Base-by-base conservation (phyloP, 2,329 filamentous ascomycete genomes). In the Botryotinia convoluta region DNA sequence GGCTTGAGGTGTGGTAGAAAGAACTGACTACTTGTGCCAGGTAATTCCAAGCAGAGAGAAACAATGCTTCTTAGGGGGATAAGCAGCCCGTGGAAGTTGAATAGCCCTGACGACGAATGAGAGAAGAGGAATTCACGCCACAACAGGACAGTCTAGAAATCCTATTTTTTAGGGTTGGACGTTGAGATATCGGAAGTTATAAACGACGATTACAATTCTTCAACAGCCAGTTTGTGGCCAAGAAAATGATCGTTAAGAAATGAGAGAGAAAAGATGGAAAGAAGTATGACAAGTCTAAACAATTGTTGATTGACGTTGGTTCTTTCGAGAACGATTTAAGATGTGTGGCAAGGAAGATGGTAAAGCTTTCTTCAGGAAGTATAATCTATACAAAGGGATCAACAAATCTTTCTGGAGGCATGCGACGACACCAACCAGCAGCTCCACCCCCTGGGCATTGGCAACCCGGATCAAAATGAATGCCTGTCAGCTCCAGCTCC, bases 361-460 rank as follows among this genome's bases (percentile, higher is more conserved):
- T 57, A 72, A 76, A 74, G 74, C 35, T 72, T 77, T 71, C 61
- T 76, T 72, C 73, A 77, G 74, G 77, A 77, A 74, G 73, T 26
- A 75, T 76, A 68, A 74, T 65, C 73, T 76, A 76, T 73, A 75
- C 74, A 74, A 75, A 75, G 61, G 75, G 72, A 72, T 76, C 76
- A 78, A 75, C 75, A 75, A 72, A 37, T 60, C 64, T 39, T 57
- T 45, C 62, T 74, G 32, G 62, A 73, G 61, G 63, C 72, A 63
- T 77, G 78, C 76, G 76, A 79, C 78, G 78, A 78, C 79, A 79
- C 77, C 74, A 78, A 76, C 77, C 77, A 78, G 75, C 77, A 78
- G 75, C 75, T 70, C 75, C 64, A 76, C 70, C 74, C 76, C 75
- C 74, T 76, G 75, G 75, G 65, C 71, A 72, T 75, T 74, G 37